These are phyloP conservation scores for Trypanosoma grayi DNA, from an alignment of 208 protist genomes.

Conservation along the genomic window DNA sequence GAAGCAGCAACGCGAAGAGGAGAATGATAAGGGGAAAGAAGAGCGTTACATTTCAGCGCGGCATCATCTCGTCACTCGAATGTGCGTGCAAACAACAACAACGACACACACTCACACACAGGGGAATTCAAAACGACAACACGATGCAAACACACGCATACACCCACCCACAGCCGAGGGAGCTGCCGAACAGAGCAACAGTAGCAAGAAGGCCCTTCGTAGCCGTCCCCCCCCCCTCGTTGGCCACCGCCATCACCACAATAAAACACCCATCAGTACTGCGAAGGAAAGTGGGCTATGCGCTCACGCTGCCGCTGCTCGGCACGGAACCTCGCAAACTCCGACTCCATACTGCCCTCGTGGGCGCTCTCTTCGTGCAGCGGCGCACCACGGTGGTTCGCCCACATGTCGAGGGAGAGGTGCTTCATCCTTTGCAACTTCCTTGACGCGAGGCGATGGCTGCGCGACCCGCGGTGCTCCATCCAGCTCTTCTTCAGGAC, in stretches of 20 bases:
- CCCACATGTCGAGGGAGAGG: conserved; percentile 77
- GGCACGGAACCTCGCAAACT: conserved; percentile 58
- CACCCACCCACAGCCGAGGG: no score
- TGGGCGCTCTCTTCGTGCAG: conserved; percentile 56
- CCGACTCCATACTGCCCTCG: conserved; percentile 42
- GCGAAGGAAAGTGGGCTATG: neutral
- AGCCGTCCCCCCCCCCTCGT: neutral
- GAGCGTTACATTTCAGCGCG: neutral
- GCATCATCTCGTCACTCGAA: neutral
- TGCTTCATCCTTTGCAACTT: conserved; percentile 76
- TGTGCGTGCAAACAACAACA: neutral
- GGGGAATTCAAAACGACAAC: conserved; percentile 13
- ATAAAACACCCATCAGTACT: conserved; percentile 6
- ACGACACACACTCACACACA: conserved; percentile 3
- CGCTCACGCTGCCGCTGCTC: conserved; percentile 65
- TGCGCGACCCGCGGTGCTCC: conserved; percentile 36
- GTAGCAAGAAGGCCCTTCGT: no score
- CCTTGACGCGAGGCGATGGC: conserved; percentile 46
- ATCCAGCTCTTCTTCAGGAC: conserved; percentile 44
- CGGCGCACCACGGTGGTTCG: conserved; percentile 64
- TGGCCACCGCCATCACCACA: neutral
- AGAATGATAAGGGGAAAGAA: no score
- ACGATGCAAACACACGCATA: neutral
- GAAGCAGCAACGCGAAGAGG: no score
- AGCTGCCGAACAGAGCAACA: no score